These are phyloP conservation scores for Malus orientalis DNA, from an alignment of 306 rosid species.

Conservation along the genomic window DNA sequence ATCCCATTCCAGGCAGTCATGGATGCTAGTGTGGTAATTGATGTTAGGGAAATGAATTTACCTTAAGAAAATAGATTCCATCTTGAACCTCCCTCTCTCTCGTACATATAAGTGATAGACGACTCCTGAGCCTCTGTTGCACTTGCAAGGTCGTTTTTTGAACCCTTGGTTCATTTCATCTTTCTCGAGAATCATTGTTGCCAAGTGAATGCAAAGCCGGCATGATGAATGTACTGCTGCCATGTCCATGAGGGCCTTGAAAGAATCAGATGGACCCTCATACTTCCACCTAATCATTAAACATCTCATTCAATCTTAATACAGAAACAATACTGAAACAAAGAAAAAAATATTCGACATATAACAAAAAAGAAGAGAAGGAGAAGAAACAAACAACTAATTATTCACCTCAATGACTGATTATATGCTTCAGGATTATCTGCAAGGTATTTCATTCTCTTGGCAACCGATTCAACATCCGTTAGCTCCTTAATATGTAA, in stretches of 20 bases:
- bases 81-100: constrained; percentile 83
- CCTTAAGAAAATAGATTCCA: constrained; percentile 89
- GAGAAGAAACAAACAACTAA: not conserved
- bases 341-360: not conserved
- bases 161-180: constrained; percentile 60
- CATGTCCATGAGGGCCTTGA: constrained; percentile 98
- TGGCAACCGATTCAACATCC: constrained; percentile 65
- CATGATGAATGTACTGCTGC: constrained; percentile 98
- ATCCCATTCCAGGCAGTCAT: not conserved
- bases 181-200: constrained; percentile 54
- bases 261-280: constrained; percentile 91
- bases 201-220: constrained; percentile 97
- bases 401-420: constrained; percentile 62
- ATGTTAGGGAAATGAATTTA: constrained; percentile 18
- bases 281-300: constrained; percentile 76
- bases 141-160: constrained; percentile 83
- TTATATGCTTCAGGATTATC: constrained; percentile 75
- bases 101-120: constrained; percentile 71
- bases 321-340: not conserved
- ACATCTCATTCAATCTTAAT: constrained; percentile 13
- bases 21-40: not conserved
- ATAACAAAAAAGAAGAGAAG: not conserved
- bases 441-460: constrained; percentile 64
- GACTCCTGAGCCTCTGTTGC: constrained; percentile 66
- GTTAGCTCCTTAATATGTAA: constrained; percentile 62